Evolutionary conservation across 495 filamentous ascomycete genomes (phyloP), one percentile per base, ranked within the genome.

Genomic region (Trichoderma gamsii): DNA sequence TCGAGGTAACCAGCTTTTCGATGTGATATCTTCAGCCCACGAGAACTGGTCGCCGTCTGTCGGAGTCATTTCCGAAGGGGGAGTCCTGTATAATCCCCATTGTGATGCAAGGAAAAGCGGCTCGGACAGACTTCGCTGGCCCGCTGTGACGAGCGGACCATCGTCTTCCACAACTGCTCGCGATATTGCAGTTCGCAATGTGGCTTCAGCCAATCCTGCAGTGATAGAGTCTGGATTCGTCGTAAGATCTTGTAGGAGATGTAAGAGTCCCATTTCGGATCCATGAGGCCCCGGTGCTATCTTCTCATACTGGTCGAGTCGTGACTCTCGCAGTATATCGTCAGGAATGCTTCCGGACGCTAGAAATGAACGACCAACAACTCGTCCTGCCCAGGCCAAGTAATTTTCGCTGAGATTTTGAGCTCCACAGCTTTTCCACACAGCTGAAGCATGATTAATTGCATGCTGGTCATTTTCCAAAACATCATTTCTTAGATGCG

Each of bases 341-440:
- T 75, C 74, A 41, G 85, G 84, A 25, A 91, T 83, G 68, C 85
- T 78, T 21, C 91, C 91, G 64, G 87, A 90, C 4, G 89, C 83
- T 59, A 90, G 88, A 77, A 93, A 98, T 0, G 92, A 88, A 71
- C 92, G 85, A 23, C 95, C 95, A 27, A 99, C 81, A 18, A 93
- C 89, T 66, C 87, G 85, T 8, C 89, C 92, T 49, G 90, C 90
- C 95, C 95, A 99, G 4, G 91, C 77, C 15, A 90, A 78, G 74
- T 95, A 98, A 25, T 86, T 84, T 35, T 81, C 79, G 56, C 88
- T 89, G 41, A 88, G 81, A 12, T 81, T 77, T 49, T 82, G 79
- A 29, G 82, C 80, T 68, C 86, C 84, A 71, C 92, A 89, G 27
- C 87, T 92, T 71, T 89, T 86, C 86, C 89, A 93, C 3, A 97